Evolutionary conservation across 202 grass and related monocot species (phyloP).

Genomic region (Thinopyrum obtusiflorum): DNA sequence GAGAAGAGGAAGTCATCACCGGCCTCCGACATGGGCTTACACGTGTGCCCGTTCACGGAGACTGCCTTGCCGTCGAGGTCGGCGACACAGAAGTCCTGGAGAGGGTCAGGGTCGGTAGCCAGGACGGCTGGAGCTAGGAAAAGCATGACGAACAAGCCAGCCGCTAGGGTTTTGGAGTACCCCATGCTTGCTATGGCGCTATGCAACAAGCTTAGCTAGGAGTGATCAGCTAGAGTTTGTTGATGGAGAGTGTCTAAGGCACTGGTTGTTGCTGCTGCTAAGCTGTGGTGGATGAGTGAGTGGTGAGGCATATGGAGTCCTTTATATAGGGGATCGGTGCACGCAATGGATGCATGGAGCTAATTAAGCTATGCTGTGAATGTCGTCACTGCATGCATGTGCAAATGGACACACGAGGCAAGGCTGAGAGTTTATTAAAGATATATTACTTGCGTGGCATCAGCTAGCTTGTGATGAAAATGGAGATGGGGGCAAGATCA

Average conservation of each 20-base stretch:
- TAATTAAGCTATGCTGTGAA: not conserved
- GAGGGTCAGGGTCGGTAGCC: conserved; percentile 47
- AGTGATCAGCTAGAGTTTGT: not conserved
- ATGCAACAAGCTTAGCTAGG: not conserved
- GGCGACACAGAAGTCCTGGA: conserved; percentile 72
- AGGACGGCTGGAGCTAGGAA: not conserved
- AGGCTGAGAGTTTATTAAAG: too few species aligned
- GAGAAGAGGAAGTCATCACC: conserved; percentile 54
- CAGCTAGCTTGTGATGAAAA: not conserved
- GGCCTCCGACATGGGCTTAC: conserved; percentile 18
- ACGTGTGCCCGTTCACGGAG: conserved; percentile 44
- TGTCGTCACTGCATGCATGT: not conserved
- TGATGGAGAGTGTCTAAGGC: not conserved
- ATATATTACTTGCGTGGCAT: not conserved
- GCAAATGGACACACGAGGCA: not conserved
- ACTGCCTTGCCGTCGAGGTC: conserved; percentile 10
- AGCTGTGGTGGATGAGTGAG: not conserved
- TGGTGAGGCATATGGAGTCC: not conserved
- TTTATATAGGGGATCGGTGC: not conserved
- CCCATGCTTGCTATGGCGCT: not conserved
- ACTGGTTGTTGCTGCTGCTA: too few species aligned
- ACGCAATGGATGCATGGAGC: not conserved
- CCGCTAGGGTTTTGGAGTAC: not conserved
- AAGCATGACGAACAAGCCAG: not conserved
- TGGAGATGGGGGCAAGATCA: too few species aligned